Percentiles rank a stretch among this genome's conserved stretches.
Evolutionary conservation across 2,329 filamentous ascomycete species (phyloP).

Genomic region (Fusarium sp.): DNA sequence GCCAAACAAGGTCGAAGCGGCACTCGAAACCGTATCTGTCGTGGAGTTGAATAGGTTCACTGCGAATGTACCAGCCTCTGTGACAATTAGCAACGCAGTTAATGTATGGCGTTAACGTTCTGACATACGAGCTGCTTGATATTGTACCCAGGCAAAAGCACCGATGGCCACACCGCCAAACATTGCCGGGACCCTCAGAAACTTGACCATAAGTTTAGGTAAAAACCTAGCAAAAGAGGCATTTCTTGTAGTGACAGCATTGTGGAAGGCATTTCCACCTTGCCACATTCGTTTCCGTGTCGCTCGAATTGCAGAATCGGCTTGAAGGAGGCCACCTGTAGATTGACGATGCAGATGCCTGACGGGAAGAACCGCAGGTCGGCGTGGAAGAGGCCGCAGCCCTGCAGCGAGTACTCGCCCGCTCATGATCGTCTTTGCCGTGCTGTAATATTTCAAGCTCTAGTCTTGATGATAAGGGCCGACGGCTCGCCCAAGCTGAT

Average conservation of each 20-base stretch:
- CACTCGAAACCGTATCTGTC: slow-evolving; percentile 74
- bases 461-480: slow-evolving; percentile 38
- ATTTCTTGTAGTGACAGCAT: slow-evolving; percentile 73
- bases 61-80: slow-evolving; percentile 62
- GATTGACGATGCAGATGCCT: slow-evolving; percentile 75
- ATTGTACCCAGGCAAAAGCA: slow-evolving; percentile 91
- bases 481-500: slow-evolving; percentile 40
- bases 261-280: slow-evolving; percentile 86
- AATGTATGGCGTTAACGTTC: not conserved
- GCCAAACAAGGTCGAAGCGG: slow-evolving; percentile 76
- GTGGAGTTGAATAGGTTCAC: slow-evolving; percentile 78
- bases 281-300: slow-evolving; percentile 77
- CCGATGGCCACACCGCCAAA: slow-evolving; percentile 90
- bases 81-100: slow-evolving; percentile 38
- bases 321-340: slow-evolving; percentile 74
- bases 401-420: slow-evolving; percentile 71
- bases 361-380: slow-evolving; percentile 63
- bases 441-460: slow-evolving; percentile 31
- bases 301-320: slow-evolving; percentile 71
- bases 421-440: slow-evolving; percentile 48
- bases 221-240: slow-evolving; percentile 74
- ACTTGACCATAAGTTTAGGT: slow-evolving; percentile 90
- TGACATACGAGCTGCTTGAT: slow-evolving; percentile 86
- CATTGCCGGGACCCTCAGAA: slow-evolving; percentile 87
- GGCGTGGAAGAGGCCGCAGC: slow-evolving; percentile 73